Base-by-base conservation (phyloP, 2,329 filamentous ascomycete species). In the Cladophialophora immunda region DNA sequence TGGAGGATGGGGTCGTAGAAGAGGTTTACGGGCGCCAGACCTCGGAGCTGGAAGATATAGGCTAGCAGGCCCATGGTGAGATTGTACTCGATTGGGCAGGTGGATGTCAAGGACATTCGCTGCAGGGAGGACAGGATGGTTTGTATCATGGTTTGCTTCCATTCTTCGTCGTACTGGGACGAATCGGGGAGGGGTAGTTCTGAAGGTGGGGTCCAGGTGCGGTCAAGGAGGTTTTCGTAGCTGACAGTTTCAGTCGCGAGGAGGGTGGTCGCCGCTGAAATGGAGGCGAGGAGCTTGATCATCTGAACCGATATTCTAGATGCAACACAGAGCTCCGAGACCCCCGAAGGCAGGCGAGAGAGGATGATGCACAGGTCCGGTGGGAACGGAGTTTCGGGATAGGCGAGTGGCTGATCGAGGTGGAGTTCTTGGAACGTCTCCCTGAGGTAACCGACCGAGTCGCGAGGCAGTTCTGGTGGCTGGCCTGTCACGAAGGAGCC, bases 1-100 rank as follows among this genome's bases (percentile, higher is more conserved):
- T 66, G 62, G n/a, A 73, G 67, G 22, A 70, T 63, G 9, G 70
- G 71, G 52, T 73, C 71, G 32, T 71, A 68, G 65, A 73, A 73
- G 29, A 73, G 45, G 22, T 65, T 72, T 19, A 70, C 61, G 15
- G 67, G 62, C 6, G 45, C 25, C 3, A 72, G 61, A 13, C 64
- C 29, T 8, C 70, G 68, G 15, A 69, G 55, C 57, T 73, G 70
- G 36, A 70, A 67, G 11, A 65, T 41, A 54, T 66, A 73, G 34
- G 68, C 55, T 25, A 72, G 57, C 4, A 73, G 60, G 15, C 71
- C 71, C 29, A 58, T 66, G 0, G 63, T 68, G 11, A 73, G 30
- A 32, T 67, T 66, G 34, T 34, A 60, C 54, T 73, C 71, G 25
- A 69, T 36, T 13, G 64, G 50, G 13, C 50, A 29, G 2, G 50